Conservation (phyloP, 1,139 yeast species). For the Saccharomyces hybrid region DNA sequence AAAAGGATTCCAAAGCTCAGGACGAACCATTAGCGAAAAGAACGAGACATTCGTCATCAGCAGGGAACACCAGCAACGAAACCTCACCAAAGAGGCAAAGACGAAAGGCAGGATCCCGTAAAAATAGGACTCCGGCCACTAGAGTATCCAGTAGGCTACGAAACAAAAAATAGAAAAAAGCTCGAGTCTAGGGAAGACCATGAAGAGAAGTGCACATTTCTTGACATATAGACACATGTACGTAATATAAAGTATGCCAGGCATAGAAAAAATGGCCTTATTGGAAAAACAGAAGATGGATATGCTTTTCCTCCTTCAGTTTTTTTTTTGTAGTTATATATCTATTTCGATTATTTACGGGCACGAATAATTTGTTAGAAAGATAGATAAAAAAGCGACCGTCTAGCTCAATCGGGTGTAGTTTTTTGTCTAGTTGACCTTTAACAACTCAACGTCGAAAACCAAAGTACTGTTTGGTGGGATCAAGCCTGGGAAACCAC, state of each 20-base stretch:
- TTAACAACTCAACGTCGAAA: slow-evolving; percentile 85
- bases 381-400: not conserved
- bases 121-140: slow-evolving; percentile 6
- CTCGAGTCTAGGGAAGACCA: not conserved
- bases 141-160: slow-evolving; percentile 27
- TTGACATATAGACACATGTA: not conserved
- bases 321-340: not conserved
- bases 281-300: not conserved
- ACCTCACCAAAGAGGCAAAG: slow-evolving; percentile 19
- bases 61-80: slow-evolving; percentile 8
- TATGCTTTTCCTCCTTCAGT: not conserved
- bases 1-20: slow-evolving; percentile 12
- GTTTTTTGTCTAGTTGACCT: slow-evolving; percentile 47
- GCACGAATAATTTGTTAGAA: not conserved
- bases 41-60: slow-evolving; percentile 22
- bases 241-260: not conserved
- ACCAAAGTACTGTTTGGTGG: slow-evolving; percentile 93
- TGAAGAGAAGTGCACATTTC: not conserved
- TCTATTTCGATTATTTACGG: not conserved
- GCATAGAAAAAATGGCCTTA: not conserved
- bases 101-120: slow-evolving; percentile 8
- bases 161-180: slow-evolving; percentile 16
- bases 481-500: slow-evolving; percentile 93
- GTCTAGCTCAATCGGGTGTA: not conserved
- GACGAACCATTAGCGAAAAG: slow-evolving; percentile 23